Base-by-base conservation (phyloP, 148 eudicot species). In the Rheum nobile region DNA sequence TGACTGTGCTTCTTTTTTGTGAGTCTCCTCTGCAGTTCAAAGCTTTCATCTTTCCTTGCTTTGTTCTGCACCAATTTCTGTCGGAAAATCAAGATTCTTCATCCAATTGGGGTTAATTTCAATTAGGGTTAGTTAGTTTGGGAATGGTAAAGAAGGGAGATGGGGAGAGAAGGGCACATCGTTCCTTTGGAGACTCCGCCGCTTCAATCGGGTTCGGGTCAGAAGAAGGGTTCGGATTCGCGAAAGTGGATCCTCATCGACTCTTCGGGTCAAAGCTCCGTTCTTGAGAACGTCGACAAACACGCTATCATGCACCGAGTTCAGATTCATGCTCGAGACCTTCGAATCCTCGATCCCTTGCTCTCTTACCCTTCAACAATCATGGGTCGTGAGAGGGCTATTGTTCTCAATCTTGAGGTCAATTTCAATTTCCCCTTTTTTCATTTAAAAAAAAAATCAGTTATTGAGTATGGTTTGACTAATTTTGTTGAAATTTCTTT, bases 371-470 rank as follows among this genome's bases (percentile, higher is more conserved):
- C 76, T 21, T 74, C 76, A 3, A 57, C 76, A 2, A 57, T 74
- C 8, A 28, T 74, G 70, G 76, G 76, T 6, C 63, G 70, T 17
- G 76, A 74, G 70, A 57, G 50, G 29, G 76, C 76, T 5, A 74
- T 74, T 55, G 69, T 74, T 11, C 69, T 74, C 48, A 74, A 74
- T 57, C 14, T 74, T 17, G 76, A 73, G 67, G 75, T 73, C 9
- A 12, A 7, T 6, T 24, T 54, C 5, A 6, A 3, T 10, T 26
- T 24, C 28, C 28, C 0, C 6, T 72, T 24, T 54, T 54, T 34
- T 3, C 16, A 2, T 54, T 48, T 16, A 34, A 41, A 41, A 41
- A 41, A n/a, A 41, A 41, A 41, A 2, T 37, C 43, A 41, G 43
- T 41, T 41, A 0, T 41, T 41, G 39, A 37, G 39, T 37, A 2